Conservation (phyloP, 2,329 filamentous ascomycete species). For the Phialocephala sp. region DNA sequence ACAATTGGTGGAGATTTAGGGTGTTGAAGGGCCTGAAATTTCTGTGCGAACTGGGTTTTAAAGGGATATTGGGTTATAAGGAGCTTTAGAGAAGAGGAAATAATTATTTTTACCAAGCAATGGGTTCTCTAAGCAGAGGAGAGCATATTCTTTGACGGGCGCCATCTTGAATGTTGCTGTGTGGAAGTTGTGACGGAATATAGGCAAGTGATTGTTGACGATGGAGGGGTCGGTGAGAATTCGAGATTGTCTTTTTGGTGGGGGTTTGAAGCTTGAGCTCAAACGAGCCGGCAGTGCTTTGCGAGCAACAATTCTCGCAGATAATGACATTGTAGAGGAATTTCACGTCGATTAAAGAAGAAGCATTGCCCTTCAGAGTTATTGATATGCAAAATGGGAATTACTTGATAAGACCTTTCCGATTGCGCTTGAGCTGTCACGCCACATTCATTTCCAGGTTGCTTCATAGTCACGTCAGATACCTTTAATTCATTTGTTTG, state of each 20-base stretch:
- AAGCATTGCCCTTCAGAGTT: background rate
- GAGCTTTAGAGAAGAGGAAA: conserved; percentile 3
- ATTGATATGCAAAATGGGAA: background rate
- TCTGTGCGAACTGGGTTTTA: background rate
- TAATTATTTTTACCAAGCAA: conserved; percentile 73
- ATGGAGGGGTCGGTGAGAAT: conserved; percentile 31
- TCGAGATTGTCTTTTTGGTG: conserved; percentile 19
- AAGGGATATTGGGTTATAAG: conserved; percentile 3
- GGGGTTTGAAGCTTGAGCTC: conserved; percentile 20
- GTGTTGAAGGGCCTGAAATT: background rate
- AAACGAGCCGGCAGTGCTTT: conserved; percentile 8
- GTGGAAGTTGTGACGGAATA: conserved; percentile 20
- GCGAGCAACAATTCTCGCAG: background rate
- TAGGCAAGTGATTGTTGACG: conserved; percentile 19
- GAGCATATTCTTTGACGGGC: conserved; percentile 77
- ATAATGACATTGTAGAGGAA: background rate
- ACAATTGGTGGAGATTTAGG: background rate
- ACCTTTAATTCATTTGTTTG: background rate
- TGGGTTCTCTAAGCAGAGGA: conserved; percentile 96
- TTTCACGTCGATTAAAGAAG: background rate
- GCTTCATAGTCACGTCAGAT: background rate
- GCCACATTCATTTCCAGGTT: conserved; percentile 4
- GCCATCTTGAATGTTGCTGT: conserved; percentile 62
- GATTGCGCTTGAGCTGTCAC: background rate
- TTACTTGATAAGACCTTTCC: background rate